A percentile compares a stretch with the other conserved stretches of the same genome.
These are phyloP conservation scores for Parachaetomium inaequale DNA, from an alignment of 495 filamentous ascomycete species.

Conservation along the genomic window DNA sequence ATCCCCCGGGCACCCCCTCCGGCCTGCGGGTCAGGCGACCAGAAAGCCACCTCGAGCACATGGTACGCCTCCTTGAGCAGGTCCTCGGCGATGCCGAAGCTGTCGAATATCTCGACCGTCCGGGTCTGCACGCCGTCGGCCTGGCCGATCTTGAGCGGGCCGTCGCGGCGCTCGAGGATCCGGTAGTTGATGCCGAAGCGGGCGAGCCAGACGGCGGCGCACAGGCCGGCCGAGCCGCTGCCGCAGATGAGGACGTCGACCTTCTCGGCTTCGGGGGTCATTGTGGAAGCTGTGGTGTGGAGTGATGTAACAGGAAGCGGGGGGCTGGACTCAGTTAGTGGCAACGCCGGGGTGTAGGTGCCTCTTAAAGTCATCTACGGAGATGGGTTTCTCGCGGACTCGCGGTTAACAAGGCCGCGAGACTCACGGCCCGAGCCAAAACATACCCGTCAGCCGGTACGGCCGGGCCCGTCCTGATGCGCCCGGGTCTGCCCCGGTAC, in stretches of 20 bases:
- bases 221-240: constrained; percentile 66
- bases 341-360: neutral
- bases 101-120: constrained; percentile 77
- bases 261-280: constrained; percentile 28
- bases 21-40: constrained; percentile 36
- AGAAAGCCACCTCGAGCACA: constrained; percentile 64
- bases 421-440: neutral
- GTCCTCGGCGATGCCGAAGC: constrained; percentile 67
- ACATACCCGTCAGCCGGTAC: neutral
- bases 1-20: constrained; percentile 35
- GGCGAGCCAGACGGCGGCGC: constrained; percentile 64
- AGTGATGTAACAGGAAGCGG: neutral
- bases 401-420: neutral
- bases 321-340: neutral
- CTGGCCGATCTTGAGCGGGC: constrained; percentile 64
- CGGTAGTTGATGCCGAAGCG: constrained; percentile 57
- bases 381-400: neutral
- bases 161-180: constrained; percentile 60
- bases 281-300: neutral
- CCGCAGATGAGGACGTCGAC: constrained; percentile 62
- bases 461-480: neutral
- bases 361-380: neutral
- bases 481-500: neutral
- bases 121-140: constrained; percentile 79
- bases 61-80: constrained; percentile 70